Evolutionary conservation across 495 filamentous ascomycete genomes (phyloP), one percentile per base, ranked within the genome.

Genomic region (Penicillium silybi): DNA sequence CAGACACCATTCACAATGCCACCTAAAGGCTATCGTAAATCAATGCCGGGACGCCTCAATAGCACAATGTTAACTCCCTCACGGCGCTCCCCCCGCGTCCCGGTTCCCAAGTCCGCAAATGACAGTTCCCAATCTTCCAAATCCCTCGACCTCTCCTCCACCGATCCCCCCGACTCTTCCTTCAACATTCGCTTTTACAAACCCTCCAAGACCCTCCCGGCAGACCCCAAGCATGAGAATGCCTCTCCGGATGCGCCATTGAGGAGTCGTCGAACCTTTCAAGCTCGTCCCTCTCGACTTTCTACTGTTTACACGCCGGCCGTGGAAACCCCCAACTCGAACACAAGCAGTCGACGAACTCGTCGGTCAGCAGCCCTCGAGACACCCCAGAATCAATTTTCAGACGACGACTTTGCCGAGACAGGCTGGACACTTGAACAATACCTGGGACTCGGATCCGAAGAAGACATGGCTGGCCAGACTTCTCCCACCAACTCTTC

Each of bases 401-500:
- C 56, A 5, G 63, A 63, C 11, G 32, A 42, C 3, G 63, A 63
- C 0, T 34, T 47, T 23, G 37, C 46, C 15, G 63, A 61, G 1
- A 43, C 50, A 13, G 50, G 52, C 18, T 63, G 54, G 57, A 51
- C 48, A 0, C 40, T 48, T n/a, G 45, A 53, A 19, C 59, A 63
- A 7, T 58, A 63, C 46, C 50, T 53, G 50, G 50, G 60, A 29
- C 57, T 56, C 18, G 65, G 62, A 11, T 48, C 61, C 6, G 63
- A 71, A 40, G 66, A 60, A 40, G 66, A 60, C 22, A 53, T 66
- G 22, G 50, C 46, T 6, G 66, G 59, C 10, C 61, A 59, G 1
- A 59, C 27, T 19, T 13, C 67, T 8, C 65, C 73, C 17, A 61
- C 65, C 6, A 66, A 61, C 19, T 44, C 58, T 26, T 57, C 68